Conservation (phyloP, 2,329 filamentous ascomycete genomes). For the Colletotrichum noveboracense region DNA sequence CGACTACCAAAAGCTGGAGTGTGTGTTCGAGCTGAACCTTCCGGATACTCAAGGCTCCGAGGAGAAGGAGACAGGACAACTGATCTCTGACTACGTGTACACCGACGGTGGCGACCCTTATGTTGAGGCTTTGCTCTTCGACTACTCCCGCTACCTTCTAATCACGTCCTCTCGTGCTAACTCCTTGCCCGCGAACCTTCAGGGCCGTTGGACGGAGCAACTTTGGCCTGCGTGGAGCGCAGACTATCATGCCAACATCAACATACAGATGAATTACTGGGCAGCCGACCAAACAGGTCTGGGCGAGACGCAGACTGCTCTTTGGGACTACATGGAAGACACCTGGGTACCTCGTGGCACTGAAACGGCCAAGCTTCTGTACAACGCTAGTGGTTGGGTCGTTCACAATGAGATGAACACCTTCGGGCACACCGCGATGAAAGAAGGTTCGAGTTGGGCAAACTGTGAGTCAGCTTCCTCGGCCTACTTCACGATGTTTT, state of each 20-base stretch:
- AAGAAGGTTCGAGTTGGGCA: constrained; percentile 33
- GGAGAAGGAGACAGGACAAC: constrained; percentile 42
- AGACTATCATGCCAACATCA: constrained; percentile 65
- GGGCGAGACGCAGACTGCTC: constrained; percentile 44
- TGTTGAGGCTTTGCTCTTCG: constrained; percentile 57
- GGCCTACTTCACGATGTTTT: no score
- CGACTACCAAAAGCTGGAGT: constrained; percentile 45
- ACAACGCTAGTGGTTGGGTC: constrained; percentile 60
- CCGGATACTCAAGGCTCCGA: constrained; percentile 48
- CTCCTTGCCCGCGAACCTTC: constrained; percentile 60
- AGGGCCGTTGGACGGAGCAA: constrained; percentile 59
- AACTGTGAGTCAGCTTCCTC: constrained; percentile 28
- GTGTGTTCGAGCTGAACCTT: constrained; percentile 46
- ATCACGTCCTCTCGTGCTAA: constrained; percentile 57
- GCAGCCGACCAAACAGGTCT: constrained; percentile 57
- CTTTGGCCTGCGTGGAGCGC: constrained; percentile 47
- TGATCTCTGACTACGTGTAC: constrained; percentile 36
- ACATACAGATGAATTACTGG: constrained; percentile 69
- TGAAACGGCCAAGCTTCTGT: constrained; percentile 58
- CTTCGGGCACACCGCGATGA: constrained; percentile 57
- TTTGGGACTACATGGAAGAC: constrained; percentile 59
- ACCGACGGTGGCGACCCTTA: constrained; percentile 50
- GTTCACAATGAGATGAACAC: constrained; percentile 64
- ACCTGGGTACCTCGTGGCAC: constrained; percentile 59
- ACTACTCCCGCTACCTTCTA: constrained; percentile 58